These are phyloP conservation scores for Aspergillus aculeatinus DNA, from an alignment of 2,329 filamentous ascomycete species.

Conservation along the genomic window DNA sequence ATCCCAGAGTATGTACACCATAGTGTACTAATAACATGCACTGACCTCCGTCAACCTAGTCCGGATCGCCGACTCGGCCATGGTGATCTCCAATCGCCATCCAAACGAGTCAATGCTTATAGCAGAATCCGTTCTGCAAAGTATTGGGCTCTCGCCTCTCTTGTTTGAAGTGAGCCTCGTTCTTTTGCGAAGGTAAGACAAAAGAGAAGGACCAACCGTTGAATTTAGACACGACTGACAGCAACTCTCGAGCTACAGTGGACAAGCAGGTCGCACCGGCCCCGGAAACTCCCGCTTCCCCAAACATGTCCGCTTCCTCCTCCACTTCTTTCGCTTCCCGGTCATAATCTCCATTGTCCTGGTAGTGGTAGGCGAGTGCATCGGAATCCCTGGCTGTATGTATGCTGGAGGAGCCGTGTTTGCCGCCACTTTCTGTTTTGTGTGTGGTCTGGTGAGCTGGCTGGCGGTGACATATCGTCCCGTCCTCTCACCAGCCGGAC, in stretches of 20 bases:
- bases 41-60: slow-evolving; percentile 16
- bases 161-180: slow-evolving; percentile 31
- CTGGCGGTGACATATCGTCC: slow-evolving; percentile 19
- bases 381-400: slow-evolving; percentile 17
- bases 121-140: slow-evolving; percentile 24
- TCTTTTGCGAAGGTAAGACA: slow-evolving; percentile 25
- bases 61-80: slow-evolving; percentile 25
- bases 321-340: slow-evolving; percentile 29
- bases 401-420: slow-evolving; percentile 23
- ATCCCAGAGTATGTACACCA: slow-evolving; percentile 23
- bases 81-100: slow-evolving; percentile 22
- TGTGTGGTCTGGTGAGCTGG: slow-evolving; percentile 23
- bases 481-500: slow-evolving; percentile 18
- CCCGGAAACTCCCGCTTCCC: slow-evolving; percentile 27
- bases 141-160: slow-evolving; percentile 30
- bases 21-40: neutral
- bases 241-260: slow-evolving; percentile 17
- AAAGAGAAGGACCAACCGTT: too few species aligned
- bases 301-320: slow-evolving; percentile 19
- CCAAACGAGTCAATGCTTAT: slow-evolving; percentile 21
- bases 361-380: slow-evolving; percentile 22
- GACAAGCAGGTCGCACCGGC: slow-evolving; percentile 27
- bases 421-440: slow-evolving; percentile 23
- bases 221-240: neutral
- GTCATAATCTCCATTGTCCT: slow-evolving; percentile 24